Evolutionary conservation across 805 yeast genomes (phyloP).

Genomic region (Metschnikowia kunwiensis): DNA sequence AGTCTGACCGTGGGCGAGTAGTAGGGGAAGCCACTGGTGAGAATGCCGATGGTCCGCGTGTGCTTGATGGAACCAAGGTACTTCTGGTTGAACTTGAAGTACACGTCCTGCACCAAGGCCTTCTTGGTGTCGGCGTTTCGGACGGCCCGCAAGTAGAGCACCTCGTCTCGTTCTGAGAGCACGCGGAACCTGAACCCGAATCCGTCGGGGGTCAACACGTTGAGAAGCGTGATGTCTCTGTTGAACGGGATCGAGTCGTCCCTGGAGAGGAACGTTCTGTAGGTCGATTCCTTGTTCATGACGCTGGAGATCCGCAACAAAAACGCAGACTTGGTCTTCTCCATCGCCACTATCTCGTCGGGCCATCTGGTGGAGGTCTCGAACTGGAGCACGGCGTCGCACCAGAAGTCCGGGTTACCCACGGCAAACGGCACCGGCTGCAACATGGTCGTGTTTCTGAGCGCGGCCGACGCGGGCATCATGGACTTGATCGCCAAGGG

Average conservation of each 20-base stretch:
- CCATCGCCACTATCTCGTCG: conserved; percentile 79
- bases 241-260: conserved; percentile 69
- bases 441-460: conserved; percentile 71
- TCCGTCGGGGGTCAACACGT: conserved; percentile 83
- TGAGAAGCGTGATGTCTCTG: conserved; percentile 52
- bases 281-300: conserved; percentile 49
- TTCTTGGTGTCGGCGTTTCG: conserved; percentile 61
- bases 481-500: conserved; percentile 75
- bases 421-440: conserved; percentile 82
- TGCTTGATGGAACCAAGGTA: conserved; percentile 73
- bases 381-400: conserved; percentile 78
- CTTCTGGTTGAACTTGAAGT: conserved; percentile 60
- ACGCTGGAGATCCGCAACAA: conserved; percentile 58
- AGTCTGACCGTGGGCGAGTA: conserved; percentile 79
- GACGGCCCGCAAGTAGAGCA: conserved; percentile 68
- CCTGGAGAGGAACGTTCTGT: conserved; percentile 57
- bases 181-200: conserved; percentile 79
- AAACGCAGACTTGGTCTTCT: conserved; percentile 88
- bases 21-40: conserved; percentile 68
- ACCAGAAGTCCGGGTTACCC: conserved; percentile 73
- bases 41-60: conserved; percentile 69
- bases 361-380: conserved; percentile 96
- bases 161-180: conserved; percentile 79
- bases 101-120: conserved; percentile 56
- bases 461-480: conserved; percentile 67